Percentiles rank a stretch among this genome's conserved stretches.
Conservation (phyloP, 2,329 filamentous ascomycete genomes). For the Apiospora phragmitis region DNA sequence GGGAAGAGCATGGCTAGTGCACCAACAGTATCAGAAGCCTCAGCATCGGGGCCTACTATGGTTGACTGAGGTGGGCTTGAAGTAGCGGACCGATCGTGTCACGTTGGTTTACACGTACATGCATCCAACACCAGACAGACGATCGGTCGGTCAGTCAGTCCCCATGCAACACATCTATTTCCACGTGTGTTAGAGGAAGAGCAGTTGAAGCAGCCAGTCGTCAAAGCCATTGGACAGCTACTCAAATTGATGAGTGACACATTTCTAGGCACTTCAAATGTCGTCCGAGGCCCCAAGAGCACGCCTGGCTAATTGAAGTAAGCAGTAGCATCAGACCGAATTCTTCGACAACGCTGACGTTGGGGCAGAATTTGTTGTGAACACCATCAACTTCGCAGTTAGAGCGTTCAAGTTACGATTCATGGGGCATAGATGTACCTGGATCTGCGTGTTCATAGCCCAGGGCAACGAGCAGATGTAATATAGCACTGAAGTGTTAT, state of each 20-base stretch:
- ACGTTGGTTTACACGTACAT: slow-evolving; percentile 6
- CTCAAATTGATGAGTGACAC: not conserved
- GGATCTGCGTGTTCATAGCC: not conserved
- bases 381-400: not conserved
- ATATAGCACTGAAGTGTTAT: not conserved
- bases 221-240: not conserved
- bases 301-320: not conserved
- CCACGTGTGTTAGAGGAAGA: not conserved
- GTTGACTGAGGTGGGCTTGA: not conserved
- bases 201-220: not conserved
- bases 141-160: not conserved
- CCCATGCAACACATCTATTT: not conserved
- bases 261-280: not conserved
- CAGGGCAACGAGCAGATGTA: not conserved
- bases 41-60: not conserved
- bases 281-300: too few relatives aligned
- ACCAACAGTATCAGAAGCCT: not conserved
- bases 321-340: not conserved
- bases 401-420: not conserved
- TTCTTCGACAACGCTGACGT: not conserved
- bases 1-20: not conserved
- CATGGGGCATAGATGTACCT: not conserved
- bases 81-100: not conserved
- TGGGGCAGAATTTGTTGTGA: not conserved
- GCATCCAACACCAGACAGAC: not conserved